phyloP scores from a whole-genome alignment of 176 grass and related monocot species.

The Musa schizocarpa region DNA sequence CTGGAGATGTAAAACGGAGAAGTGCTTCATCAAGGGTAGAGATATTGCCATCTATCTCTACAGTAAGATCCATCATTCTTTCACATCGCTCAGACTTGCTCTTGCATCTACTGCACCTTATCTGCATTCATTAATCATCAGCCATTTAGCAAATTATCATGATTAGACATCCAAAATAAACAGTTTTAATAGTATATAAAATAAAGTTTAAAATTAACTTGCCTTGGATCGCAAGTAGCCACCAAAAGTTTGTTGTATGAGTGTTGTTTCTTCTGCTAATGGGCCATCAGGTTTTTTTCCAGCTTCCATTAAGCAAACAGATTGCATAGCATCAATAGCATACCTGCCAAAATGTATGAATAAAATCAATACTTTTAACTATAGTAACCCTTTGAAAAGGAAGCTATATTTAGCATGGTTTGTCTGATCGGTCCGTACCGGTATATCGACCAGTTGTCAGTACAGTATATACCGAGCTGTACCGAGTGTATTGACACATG shows the following conservation, averaged over 20 bases:
- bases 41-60: constrained; percentile 81
- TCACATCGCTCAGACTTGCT: constrained; percentile 59
- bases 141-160: constrained; percentile 11
- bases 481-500: too few relatives aligned
- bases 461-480: too few relatives aligned
- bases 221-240: constrained; percentile 92
- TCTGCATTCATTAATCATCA: constrained; percentile 41
- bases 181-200: background rate
- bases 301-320: constrained; percentile 60
- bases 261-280: constrained; percentile 67
- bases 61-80: constrained; percentile 84
- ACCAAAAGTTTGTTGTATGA: constrained; percentile 78
- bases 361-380: too few relatives aligned
- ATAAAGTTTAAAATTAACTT: constrained; percentile 12
- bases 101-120: constrained; percentile 73
- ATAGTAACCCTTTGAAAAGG: too few relatives aligned
- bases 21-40: constrained; percentile 76
- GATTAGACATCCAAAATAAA: constrained; percentile 9
- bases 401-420: too few relatives aligned
- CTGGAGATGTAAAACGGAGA: constrained; percentile 65
- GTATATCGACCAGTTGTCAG: too few relatives aligned
- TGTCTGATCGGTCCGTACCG: too few relatives aligned
- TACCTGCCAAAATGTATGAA: constrained; percentile 39
- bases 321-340: constrained; percentile 89
- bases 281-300: constrained; percentile 26